Percentiles rank a stretch among this genome's conserved stretches.
These are phyloP conservation scores for Staphylotrichum longicolle DNA, from an alignment of 495 filamentous ascomycete species.

Conservation along the genomic window DNA sequence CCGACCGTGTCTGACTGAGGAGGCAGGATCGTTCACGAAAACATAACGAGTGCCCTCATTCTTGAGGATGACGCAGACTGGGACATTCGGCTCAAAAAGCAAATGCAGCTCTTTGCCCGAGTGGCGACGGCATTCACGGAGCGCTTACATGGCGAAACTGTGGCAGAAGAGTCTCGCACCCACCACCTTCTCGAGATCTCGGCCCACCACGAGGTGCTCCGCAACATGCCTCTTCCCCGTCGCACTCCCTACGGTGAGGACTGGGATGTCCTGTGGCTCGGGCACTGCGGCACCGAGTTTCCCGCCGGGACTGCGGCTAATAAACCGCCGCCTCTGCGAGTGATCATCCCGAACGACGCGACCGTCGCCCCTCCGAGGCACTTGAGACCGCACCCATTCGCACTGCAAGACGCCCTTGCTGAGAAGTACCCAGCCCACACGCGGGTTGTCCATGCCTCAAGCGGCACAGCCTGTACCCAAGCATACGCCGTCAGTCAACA, in stretches of 20 bases:
- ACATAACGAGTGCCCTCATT: constrained; percentile 45
- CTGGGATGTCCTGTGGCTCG: constrained; percentile 54
- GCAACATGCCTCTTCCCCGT: background rate
- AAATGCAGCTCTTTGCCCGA: constrained; percentile 42
- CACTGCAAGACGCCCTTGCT: constrained; percentile 38
- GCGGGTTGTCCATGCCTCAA: constrained; percentile 42
- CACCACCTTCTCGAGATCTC: constrained; percentile 3
- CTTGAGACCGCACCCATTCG: constrained; percentile 47
- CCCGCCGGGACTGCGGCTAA: constrained; percentile 22
- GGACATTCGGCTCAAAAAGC: constrained; percentile 46
- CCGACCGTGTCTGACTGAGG: background rate
- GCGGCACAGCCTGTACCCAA: constrained; percentile 44
- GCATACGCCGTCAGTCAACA: constrained; percentile 47
- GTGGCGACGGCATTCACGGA: constrained; percentile 36
- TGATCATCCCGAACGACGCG: constrained; percentile 37
- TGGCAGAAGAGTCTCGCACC: constrained; percentile 15
- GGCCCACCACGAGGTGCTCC: background rate
- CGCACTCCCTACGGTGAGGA: constrained; percentile 40
- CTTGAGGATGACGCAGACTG: constrained; percentile 54
- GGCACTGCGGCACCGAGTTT: constrained; percentile 49
- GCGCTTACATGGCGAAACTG: constrained; percentile 4
- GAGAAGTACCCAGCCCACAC: constrained; percentile 45
- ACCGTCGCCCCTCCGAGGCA: constrained; percentile 43
- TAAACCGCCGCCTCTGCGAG: constrained; percentile 27
- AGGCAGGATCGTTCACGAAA: constrained; percentile 34